Evolutionary conservation across 2,329 filamentous ascomycete genomes (phyloP), one percentile per base, ranked within the genome.

Genomic region (Westerdykella aurantiaca): DNA sequence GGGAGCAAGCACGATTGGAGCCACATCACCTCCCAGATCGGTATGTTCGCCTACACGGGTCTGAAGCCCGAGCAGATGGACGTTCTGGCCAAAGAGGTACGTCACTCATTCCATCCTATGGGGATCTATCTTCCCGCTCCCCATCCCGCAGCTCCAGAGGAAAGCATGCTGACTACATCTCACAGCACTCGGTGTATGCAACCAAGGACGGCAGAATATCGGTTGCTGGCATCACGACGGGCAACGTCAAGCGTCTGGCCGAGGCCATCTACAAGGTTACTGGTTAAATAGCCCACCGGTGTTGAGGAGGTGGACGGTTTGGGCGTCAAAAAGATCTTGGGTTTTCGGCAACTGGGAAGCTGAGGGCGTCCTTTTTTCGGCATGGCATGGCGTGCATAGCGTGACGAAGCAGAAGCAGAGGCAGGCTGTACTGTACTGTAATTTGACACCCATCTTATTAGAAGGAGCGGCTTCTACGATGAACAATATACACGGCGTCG

Each of bases 1-100:
- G 91, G 91, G 67, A 93, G 86, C 77, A 89, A 89, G 80, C 88
- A 94, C 72, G 88, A 97, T 77, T 98, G 93, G 93, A 87, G 85
- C 69, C 93, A 98, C 79, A 98, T 98, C 73, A 97, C 93, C 57
- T 90, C 79, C 73, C 67, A 80, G 81, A 98, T 98, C 63, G 93
- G 93, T 75, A 98, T 98, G 93, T 98, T 98, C 67, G 91, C 93
- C 59, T 98, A 95, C 80, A 98, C 93, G 41, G 93, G 93, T 50
- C 76, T 98, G 62, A 91, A 78, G 60, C 76, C 90, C 43, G 84
- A 91, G 73, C 86, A 96, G 76, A 96, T 97, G 88, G 86, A 91
- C 44, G 76, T 75, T 62, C 78, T 98, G 50, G 88, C 90, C 56
- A 89, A 94, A 77, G 88, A 97, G 77, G 78, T 80, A 63, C 65